Base-by-base conservation (phyloP, 768 basidiomycete species). In the Mrakia frigida region DNA sequence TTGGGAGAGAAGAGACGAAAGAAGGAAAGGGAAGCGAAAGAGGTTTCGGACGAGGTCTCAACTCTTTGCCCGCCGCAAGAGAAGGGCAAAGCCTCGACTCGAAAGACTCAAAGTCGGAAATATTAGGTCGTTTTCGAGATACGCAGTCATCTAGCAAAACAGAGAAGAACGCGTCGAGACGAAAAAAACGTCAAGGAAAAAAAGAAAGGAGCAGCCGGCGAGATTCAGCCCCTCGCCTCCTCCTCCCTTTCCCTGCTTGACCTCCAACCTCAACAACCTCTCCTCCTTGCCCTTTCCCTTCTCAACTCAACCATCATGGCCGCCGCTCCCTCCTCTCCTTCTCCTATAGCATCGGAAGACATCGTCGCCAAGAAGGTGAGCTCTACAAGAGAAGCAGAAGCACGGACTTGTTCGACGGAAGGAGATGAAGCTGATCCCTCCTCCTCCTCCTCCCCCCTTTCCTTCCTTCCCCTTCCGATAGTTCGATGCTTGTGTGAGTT, bases 331-430 rank as follows among this genome's bases (percentile, higher is more conserved):
- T 76, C 79, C 18, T 67, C 80, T 28, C 69, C 80, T 39, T 82
- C 86, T 43, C 82, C 88, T 77, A 90, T 89, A 69, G 90, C 93
- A 74, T 95, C 92, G 85, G 95, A 98, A 86, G 91, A 96, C 83
- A 88, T 92, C 80, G 86, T 97, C 79, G 89, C 89, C 39, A 90
- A 93, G 85, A 98, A 98, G 90, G 95, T 92, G 74, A 59, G 83
- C 73, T 28, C 37, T n/a, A n/a, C n/a, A n/a, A n/a, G n/a, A n/a
- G n/a, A n/a, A n/a, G n/a, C 9, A 21, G n/a, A n/a, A 25, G 31
- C 31, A 18, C 43, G 43, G 43, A 11, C 43, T 43, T 43, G 61
- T 46, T 14, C 5, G 56, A 56, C 28, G 10, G 56, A 25, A n/a
- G 28, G 56, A 56, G n/a, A 43, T 52, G 56, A 50, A n/a, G 43